Conservation (phyloP, 345 rosid species). For the Linum usitatissimum region DNA sequence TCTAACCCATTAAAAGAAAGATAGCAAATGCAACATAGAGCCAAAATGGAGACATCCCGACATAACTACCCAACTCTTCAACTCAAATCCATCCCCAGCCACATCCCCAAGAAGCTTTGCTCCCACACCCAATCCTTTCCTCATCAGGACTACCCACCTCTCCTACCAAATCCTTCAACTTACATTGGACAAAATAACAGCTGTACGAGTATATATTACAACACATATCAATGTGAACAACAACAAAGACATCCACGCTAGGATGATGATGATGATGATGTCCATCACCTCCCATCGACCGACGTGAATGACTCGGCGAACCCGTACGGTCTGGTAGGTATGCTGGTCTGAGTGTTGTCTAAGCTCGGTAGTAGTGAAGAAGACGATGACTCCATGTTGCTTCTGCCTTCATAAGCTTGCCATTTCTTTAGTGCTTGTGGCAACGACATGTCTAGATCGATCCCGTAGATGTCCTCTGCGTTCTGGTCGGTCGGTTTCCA, state of each 20-base stretch:
- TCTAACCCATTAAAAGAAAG: neutral
- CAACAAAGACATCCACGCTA: neutral
- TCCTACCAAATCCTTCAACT: neutral
- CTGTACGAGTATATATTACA: neutral
- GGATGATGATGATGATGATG: neutral
- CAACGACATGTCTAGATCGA: constrained; percentile 5
- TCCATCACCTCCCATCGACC: neutral
- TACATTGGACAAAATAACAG: neutral
- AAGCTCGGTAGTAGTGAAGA: constrained; percentile 1
- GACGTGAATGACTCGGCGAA: constrained; percentile 1
- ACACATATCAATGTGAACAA: neutral
- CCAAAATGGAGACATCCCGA: neutral
- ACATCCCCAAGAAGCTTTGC: neutral
- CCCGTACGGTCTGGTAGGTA: neutral
- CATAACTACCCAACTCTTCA: neutral
- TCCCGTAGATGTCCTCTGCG: neutral
- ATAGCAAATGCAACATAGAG: neutral
- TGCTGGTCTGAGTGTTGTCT: constrained; percentile 6
- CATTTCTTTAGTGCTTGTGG: constrained; percentile 6
- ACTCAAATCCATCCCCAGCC: neutral
- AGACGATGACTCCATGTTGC: constrained; percentile 5
- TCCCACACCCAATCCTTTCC: neutral
- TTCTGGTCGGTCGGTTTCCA: neutral
- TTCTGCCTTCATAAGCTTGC: constrained; percentile 1
- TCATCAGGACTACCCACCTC: neutral